A percentile compares a stretch with the other conserved stretches of the same genome.
Evolutionary conservation across 768 basidiomycete genomes (phyloP).

Genomic region (Infundibulicybe gibba): DNA sequence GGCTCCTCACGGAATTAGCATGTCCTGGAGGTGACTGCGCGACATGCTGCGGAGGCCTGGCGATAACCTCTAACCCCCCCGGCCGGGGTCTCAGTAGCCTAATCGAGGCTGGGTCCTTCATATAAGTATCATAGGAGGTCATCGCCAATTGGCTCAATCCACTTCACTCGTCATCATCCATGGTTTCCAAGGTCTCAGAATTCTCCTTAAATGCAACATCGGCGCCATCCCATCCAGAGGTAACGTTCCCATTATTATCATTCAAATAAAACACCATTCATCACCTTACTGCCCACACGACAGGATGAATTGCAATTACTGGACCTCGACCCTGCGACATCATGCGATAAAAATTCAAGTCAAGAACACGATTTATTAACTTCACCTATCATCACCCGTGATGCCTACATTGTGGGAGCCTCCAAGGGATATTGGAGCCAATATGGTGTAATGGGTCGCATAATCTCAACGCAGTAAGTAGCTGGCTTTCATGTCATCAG

Average conservation of each 20-base stretch:
- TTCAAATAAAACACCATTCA: not conserved
- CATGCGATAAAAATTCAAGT: not conserved
- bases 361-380: constrained; percentile 35
- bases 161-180: too few relatives aligned
- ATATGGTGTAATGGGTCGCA: constrained; percentile 60
- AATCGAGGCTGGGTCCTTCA: too few relatives aligned
- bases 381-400: constrained; percentile 49
- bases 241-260: too few relatives aligned
- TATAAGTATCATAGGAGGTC: too few relatives aligned
- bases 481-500: not conserved
- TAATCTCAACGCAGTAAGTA: constrained; percentile 43
- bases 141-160: too few relatives aligned
- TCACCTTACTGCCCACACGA: not conserved
- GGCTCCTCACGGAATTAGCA: too few relatives aligned
- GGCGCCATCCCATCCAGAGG: not conserved
- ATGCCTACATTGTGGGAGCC: constrained; percentile 36
- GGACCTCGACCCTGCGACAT: not conserved
- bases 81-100: too few relatives aligned
- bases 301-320: constrained; percentile 12
- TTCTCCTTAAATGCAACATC: not conserved
- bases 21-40: too few relatives aligned
- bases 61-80: too few relatives aligned
- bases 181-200: too few relatives aligned
- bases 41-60: too few relatives aligned
- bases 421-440: constrained; percentile 35